Evolutionary conservation across 2,329 filamentous ascomycete species (phyloP).

Genomic region (Tolypocladium inflatum): DNA sequence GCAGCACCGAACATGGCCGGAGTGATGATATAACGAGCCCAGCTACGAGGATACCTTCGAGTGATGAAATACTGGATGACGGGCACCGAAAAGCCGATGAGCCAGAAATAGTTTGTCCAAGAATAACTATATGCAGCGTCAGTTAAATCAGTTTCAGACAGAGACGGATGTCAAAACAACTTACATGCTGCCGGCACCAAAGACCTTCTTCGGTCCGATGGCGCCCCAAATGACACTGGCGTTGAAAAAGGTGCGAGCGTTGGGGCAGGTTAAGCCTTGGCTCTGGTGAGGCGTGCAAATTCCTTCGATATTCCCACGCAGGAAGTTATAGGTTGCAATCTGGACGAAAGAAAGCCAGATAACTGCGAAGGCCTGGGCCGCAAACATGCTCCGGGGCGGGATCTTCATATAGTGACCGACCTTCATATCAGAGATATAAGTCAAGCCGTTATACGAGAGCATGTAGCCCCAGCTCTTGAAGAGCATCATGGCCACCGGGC

Average conservation of each 20-base stretch:
- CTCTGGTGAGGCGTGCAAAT: constrained; percentile 39
- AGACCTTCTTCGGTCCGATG: constrained; percentile 32
- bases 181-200: constrained; percentile 20
- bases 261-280: constrained; percentile 46
- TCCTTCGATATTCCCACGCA: constrained; percentile 35
- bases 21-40: constrained; percentile 38
- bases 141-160: too few relatives aligned
- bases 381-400: constrained; percentile 38
- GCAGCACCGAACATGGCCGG: constrained; percentile 43
- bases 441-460: constrained; percentile 33
- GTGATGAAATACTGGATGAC: constrained; percentile 38
- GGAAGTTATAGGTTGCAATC: constrained; percentile 25
- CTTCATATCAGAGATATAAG: constrained; percentile 39
- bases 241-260: constrained; percentile 49
- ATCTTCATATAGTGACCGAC: constrained; percentile 46
- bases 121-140: constrained; percentile 21
- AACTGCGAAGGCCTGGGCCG: constrained; percentile 29
- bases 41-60: constrained; percentile 33
- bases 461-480: constrained; percentile 39
- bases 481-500: constrained; percentile 37
- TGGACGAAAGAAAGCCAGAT: constrained; percentile 28
- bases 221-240: constrained; percentile 53
- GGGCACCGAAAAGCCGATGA: constrained; percentile 39
- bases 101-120: constrained; percentile 43
- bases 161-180: not conserved